Percentiles rank a stretch among this genome's conserved stretches.
Evolutionary conservation across 2,329 filamentous ascomycete species (phyloP).

Genomic region (Fusarium circinatum): DNA sequence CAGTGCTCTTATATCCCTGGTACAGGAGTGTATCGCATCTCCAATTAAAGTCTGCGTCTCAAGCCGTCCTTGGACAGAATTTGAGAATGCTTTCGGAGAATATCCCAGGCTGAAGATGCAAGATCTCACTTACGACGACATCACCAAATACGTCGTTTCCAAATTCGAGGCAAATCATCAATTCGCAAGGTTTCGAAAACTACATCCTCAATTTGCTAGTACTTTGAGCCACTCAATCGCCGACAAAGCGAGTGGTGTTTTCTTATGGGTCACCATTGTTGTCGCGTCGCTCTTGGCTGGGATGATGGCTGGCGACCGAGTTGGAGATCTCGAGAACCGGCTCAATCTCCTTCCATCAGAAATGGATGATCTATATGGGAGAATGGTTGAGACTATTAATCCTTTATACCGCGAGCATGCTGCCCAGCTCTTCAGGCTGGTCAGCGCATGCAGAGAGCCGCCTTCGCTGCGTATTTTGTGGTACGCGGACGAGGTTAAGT

Average conservation of each 20-base stretch:
- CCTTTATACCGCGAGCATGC: slow-evolving; percentile 4
- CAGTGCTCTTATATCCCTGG: neutral
- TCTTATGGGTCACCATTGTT: slow-evolving; percentile 18
- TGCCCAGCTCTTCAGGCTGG: neutral
- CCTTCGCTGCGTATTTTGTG: neutral
- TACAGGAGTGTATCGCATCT: neutral
- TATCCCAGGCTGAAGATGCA: neutral
- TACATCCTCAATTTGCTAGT: neutral
- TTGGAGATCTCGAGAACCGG: neutral
- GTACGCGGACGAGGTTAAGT: slow-evolving; percentile 8
- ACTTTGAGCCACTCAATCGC: neutral
- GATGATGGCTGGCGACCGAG: neutral
- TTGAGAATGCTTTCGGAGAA: neutral
- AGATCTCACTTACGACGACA: slow-evolving; percentile 1
- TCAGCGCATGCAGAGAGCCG: accelerated
- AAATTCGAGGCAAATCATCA: neutral
- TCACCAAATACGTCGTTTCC: neutral
- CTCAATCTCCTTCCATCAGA: neutral
- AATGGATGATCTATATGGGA: neutral
- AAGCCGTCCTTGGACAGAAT: slow-evolving; percentile 17
- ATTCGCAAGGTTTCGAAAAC: neutral
- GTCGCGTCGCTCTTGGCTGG: slow-evolving; percentile 2
- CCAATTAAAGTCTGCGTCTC: slow-evolving; percentile 3
- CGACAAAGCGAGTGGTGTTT: neutral
- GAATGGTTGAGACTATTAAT: neutral